Evolutionary conservation across 805 yeast species (phyloP).

Genomic region (Wickerhamomyces bisporus): DNA sequence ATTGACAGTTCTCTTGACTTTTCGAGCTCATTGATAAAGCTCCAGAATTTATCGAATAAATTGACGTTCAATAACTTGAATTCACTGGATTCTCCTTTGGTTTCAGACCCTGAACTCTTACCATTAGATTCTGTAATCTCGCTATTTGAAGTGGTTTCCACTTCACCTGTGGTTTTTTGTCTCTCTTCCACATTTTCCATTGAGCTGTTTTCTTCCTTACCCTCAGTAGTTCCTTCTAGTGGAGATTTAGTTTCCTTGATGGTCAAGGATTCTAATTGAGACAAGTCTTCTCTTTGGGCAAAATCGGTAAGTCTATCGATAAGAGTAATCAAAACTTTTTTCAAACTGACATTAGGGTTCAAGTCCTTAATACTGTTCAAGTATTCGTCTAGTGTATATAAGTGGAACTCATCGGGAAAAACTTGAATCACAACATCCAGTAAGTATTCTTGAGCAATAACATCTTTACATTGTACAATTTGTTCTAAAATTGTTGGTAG

Average conservation of each 20-base stretch:
- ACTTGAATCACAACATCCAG: slow-evolving; percentile 90
- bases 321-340: slow-evolving; percentile 61
- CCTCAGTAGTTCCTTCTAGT: too few relatives aligned
- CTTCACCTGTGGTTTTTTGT: slow-evolving; percentile 7
- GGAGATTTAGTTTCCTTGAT: slow-evolving; percentile 18
- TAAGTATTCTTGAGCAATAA: slow-evolving; percentile 86
- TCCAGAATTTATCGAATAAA: slow-evolving; percentile 63
- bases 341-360: slow-evolving; percentile 64
- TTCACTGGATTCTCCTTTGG: slow-evolving; percentile 1
- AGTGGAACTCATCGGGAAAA: slow-evolving; percentile 89
- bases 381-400: slow-evolving; percentile 63
- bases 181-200: slow-evolving; percentile 2
- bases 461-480: slow-evolving; percentile 86
- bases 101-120: not conserved
- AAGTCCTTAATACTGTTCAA: slow-evolving; percentile 61
- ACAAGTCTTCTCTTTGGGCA: slow-evolving; percentile 34
- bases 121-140: slow-evolving; percentile 6
- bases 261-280: slow-evolving; percentile 17
- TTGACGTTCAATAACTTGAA: slow-evolving; percentile 15
- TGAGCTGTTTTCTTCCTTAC: slow-evolving; percentile 2
- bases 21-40: slow-evolving; percentile 51
- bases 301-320: slow-evolving; percentile 65
- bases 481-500: slow-evolving; percentile 84
- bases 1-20: slow-evolving; percentile 55
- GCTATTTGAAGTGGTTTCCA: slow-evolving; percentile 5